These are phyloP conservation scores for Zelopaecilomyces penicillatus DNA, from an alignment of 2,329 filamentous ascomycete species.

Conservation along the genomic window DNA sequence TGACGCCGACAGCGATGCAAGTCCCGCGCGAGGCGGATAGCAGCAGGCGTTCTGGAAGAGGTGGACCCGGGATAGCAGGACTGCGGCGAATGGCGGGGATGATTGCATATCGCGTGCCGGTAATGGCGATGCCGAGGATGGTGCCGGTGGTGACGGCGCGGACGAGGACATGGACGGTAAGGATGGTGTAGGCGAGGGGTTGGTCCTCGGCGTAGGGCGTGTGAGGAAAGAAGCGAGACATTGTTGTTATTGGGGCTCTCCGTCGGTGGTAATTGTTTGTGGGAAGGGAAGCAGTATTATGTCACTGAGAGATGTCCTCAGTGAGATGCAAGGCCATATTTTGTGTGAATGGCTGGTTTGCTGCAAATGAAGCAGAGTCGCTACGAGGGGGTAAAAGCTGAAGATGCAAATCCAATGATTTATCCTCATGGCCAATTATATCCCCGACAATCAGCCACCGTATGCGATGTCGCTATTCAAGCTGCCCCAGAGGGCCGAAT, in stretches of 20 bases:
- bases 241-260: constrained; percentile 17
- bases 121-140: constrained; percentile 35
- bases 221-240: constrained; percentile 50
- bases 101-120: constrained; percentile 21
- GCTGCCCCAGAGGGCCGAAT: too few species aligned
- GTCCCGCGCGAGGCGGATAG: constrained; percentile 37
- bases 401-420: too few species aligned
- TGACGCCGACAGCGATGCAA: constrained; percentile 34
- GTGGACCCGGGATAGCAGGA: constrained; percentile 14
- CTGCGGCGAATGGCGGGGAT: constrained; percentile 21
- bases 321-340: too few species aligned
- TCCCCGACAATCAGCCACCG: too few species aligned
- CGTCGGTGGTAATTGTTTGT: too few species aligned
- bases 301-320: too few species aligned
- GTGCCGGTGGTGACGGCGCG: constrained; percentile 46
- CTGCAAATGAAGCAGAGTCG: too few species aligned
- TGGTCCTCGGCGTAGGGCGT: constrained; percentile 56
- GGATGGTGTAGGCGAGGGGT: constrained; percentile 42
- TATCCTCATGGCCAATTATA: too few species aligned
- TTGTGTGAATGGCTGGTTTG: too few species aligned
- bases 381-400: too few species aligned
- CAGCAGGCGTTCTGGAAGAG: constrained; percentile 31
- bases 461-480: too few species aligned
- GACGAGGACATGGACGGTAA: constrained; percentile 50
- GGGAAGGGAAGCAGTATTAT: too few species aligned